Conservation (phyloP, 2,329 filamentous ascomycete genomes). For the Dendrostoma leiphaemia region DNA sequence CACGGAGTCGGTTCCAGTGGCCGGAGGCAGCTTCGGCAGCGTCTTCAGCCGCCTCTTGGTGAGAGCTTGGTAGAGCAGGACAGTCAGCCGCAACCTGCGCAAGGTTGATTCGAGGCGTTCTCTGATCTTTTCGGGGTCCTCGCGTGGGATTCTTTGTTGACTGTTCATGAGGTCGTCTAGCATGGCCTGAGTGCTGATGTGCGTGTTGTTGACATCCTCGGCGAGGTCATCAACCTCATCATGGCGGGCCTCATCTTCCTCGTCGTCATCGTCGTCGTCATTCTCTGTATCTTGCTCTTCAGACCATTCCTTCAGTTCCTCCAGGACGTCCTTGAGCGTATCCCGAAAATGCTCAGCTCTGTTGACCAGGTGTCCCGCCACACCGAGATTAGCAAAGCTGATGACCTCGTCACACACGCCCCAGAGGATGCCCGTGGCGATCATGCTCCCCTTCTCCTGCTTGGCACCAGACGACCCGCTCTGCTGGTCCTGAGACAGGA, state of each 20-base stretch:
- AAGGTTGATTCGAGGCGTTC: slow-evolving; percentile 63
- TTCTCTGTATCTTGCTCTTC: slow-evolving; percentile 67
- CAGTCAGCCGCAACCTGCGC: slow-evolving; percentile 64
- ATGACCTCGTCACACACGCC: slow-evolving; percentile 74
- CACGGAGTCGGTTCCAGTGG: slow-evolving; percentile 20
- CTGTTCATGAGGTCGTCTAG: slow-evolving; percentile 68
- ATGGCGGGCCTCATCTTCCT: slow-evolving; percentile 37
- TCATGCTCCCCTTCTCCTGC: slow-evolving; percentile 51
- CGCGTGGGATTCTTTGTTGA: slow-evolving; percentile 58
- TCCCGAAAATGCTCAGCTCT: slow-evolving; percentile 74
- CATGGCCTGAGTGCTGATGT: slow-evolving; percentile 50
- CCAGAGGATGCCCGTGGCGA: slow-evolving; percentile 78
- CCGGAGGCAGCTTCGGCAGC: slow-evolving; percentile 37
- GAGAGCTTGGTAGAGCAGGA: slow-evolving; percentile 67
- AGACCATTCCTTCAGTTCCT: slow-evolving; percentile 86
- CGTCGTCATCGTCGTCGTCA: slow-evolving; percentile 49
- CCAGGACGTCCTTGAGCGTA: slow-evolving; percentile 75
- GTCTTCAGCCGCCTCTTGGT: slow-evolving; percentile 68
- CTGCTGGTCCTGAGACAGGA: slow-evolving; percentile 45
- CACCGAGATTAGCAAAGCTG: slow-evolving; percentile 61
- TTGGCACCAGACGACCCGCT: slow-evolving; percentile 34
- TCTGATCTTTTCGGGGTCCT: slow-evolving; percentile 63
- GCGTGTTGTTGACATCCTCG: slow-evolving; percentile 27
- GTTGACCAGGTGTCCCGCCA: slow-evolving; percentile 66
- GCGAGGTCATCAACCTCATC: slow-evolving; percentile 41